A percentile compares a stretch with the other conserved stretches of the same genome.
phyloP scores from a whole-genome alignment of 306 rosid species.

The Pyrus bretschneideri region DNA sequence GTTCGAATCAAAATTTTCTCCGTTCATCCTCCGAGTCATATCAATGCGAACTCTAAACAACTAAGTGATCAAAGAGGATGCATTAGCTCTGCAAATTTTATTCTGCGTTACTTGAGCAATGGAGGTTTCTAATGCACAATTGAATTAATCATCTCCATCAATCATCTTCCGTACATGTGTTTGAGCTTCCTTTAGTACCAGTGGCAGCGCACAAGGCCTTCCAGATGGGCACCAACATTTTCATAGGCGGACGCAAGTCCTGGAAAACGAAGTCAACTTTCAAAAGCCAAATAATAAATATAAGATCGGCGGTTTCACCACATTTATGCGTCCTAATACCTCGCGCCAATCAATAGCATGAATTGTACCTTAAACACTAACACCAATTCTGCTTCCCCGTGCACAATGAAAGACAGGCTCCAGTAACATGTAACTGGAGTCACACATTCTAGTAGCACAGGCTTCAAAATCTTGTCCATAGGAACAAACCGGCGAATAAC shows the following conservation, averaged over 20 bases:
- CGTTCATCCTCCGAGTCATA: background rate
- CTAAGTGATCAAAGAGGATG: background rate
- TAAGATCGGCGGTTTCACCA: background rate
- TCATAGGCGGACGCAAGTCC: constrained; percentile 69
- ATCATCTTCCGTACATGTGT: constrained; percentile 19
- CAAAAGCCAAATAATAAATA: constrained; percentile 2
- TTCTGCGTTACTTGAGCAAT: background rate
- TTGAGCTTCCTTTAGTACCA: constrained; percentile 27
- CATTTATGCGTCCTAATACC: background rate
- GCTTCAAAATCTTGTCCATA: constrained; percentile 68
- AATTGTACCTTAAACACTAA: constrained; percentile 62
- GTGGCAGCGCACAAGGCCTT: constrained; percentile 74
- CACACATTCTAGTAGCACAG: constrained; percentile 70
- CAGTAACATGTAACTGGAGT: constrained; percentile 91
- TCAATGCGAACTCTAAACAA: background rate
- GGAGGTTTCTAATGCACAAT: background rate
- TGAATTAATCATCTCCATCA: background rate
- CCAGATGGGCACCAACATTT: constrained; percentile 85
- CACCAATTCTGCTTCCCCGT: constrained; percentile 55
- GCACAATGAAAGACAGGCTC: constrained; percentile 63
- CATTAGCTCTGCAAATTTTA: background rate
- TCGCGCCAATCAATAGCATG: background rate
- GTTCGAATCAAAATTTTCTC: background rate
- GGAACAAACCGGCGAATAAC: constrained; percentile 61
- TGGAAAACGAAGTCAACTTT: constrained; percentile 24